Conservation (phyloP, 441 rosid species). For the Gossypium lobatum region DNA sequence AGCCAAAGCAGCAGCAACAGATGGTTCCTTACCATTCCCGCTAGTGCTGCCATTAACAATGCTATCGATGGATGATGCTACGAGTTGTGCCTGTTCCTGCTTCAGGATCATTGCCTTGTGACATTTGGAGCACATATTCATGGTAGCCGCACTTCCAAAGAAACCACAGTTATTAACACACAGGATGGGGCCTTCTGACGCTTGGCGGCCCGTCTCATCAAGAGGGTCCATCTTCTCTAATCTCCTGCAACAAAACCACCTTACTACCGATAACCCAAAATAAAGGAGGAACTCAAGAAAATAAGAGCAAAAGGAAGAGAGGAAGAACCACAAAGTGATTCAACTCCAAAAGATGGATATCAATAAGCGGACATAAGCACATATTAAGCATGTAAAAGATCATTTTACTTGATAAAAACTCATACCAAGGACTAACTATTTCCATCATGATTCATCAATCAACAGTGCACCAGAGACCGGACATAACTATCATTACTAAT, state of each 20-base stretch:
- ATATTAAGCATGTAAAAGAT: not conserved
- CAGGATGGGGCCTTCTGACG: conserved; percentile 75
- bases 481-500: not conserved
- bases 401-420: not conserved
- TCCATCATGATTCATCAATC: not conserved
- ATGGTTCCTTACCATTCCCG: conserved; percentile 28
- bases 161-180: conserved; percentile 89
- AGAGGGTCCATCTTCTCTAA: conserved; percentile 43
- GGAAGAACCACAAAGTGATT: not conserved
- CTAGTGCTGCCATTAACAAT: conserved; percentile 35
- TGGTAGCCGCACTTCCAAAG: conserved; percentile 60
- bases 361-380: not conserved
- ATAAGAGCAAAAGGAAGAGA: not conserved
- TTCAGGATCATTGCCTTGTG: conserved; percentile 54
- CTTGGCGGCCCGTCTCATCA: conserved; percentile 92
- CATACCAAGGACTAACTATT: not conserved
- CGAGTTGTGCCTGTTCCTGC: conserved; percentile 59
- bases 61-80: conserved; percentile 48
- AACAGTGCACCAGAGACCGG: not conserved
- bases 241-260: conserved; percentile 17
- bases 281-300: not conserved
- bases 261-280: not conserved
- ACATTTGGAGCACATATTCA: conserved; percentile 77
- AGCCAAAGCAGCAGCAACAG: conserved; percentile 30
- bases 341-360: not conserved